Evolutionary conservation across 108 stramenopile species (phyloP).

Genomic region (Ochromonas danica): DNA sequence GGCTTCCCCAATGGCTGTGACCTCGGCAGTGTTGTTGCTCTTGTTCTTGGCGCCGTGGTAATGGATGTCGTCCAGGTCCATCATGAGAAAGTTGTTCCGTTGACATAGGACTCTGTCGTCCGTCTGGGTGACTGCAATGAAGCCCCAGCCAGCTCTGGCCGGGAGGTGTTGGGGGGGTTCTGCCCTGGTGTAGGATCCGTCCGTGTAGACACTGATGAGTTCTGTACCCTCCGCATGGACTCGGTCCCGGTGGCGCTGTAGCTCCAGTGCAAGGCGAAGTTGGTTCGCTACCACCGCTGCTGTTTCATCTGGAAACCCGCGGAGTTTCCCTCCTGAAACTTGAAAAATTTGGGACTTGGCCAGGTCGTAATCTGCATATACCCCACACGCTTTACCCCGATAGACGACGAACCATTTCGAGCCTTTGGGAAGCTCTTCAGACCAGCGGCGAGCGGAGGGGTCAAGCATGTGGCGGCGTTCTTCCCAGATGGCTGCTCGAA

Average conservation of each 20-base stretch:
- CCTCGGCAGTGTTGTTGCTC: slow-evolving; percentile 13
- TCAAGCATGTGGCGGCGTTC: slow-evolving; percentile 13
- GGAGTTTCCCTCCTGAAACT: slow-evolving; percentile 14
- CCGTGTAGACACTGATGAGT: slow-evolving; percentile 14
- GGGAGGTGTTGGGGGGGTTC: slow-evolving; percentile 12
- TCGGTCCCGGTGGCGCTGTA: slow-evolving; percentile 12
- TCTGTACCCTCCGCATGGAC: slow-evolving; percentile 13
- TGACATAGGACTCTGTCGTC: slow-evolving; percentile 14
- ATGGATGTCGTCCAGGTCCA: slow-evolving; percentile 13
- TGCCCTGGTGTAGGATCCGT: slow-evolving; percentile 13
- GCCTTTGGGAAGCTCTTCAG: slow-evolving; percentile 13
- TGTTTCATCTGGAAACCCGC: slow-evolving; percentile 14
- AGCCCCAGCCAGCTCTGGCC: slow-evolving; percentile 12
- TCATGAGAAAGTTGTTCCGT: slow-evolving; percentile 15
- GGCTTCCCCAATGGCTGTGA: slow-evolving; percentile 13
- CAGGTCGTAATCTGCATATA: slow-evolving; percentile 15
- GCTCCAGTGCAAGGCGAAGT: slow-evolving; percentile 13
- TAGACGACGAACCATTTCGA: slow-evolving; percentile 15
- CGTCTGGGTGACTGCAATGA: slow-evolving; percentile 9
- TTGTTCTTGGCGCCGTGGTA: slow-evolving; percentile 13
- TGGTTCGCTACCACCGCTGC: slow-evolving; percentile 12
- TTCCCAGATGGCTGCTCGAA: slow-evolving; percentile 13
- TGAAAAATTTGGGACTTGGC: slow-evolving; percentile 10
- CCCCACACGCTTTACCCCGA: slow-evolving; percentile 12
- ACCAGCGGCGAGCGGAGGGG: slow-evolving; percentile 11